Percentiles rank a stretch among this genome's conserved stretches.
Conservation (phyloP, 805 yeast genomes). For the Kazachstania viticola region DNA sequence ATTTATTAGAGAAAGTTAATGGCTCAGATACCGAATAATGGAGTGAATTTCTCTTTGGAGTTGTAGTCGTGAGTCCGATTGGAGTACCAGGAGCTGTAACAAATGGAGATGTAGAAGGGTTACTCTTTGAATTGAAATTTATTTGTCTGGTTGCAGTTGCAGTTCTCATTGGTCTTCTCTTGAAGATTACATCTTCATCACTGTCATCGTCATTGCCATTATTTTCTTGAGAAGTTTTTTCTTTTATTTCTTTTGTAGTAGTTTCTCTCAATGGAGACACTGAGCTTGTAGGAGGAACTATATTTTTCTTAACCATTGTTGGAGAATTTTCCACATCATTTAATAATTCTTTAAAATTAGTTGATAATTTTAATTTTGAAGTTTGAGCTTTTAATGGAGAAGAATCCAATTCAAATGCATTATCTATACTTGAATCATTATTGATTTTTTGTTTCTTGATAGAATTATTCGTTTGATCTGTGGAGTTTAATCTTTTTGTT, state of each 20-base stretch:
- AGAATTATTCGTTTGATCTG: not conserved
- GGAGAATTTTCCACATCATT: slow-evolving; percentile 18
- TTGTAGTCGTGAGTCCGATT: not conserved
- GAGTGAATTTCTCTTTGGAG: not conserved
- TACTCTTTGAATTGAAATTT: slow-evolving; percentile 16
- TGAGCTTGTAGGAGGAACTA: slow-evolving; percentile 1
- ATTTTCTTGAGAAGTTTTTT: slow-evolving; percentile 8
- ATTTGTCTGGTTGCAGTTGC: slow-evolving; percentile 17
- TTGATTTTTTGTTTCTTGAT: slow-evolving; percentile 10
- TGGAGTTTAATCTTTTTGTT: slow-evolving; percentile 1
- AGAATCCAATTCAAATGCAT: slow-evolving; percentile 10
- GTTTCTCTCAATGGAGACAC: not conserved
- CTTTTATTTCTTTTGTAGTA: slow-evolving; percentile 1
- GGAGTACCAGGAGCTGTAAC: slow-evolving; percentile 28
- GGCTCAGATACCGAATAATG: slow-evolving; percentile 4
- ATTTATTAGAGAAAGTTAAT: slow-evolving; percentile 11
- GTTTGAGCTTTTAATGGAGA: slow-evolving; percentile 18
- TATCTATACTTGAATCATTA: slow-evolving; percentile 4
- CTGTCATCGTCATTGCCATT: slow-evolving; percentile 24
- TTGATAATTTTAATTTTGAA: slow-evolving; percentile 1
- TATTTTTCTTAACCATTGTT: slow-evolving; percentile 4
- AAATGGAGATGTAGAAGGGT: slow-evolving; percentile 19
- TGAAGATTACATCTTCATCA: slow-evolving; percentile 23
- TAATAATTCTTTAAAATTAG: slow-evolving; percentile 6
- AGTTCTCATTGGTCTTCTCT: slow-evolving; percentile 22